phyloP scores from a whole-genome alignment of 352 stramenopile genomes.

The Pythium myriotylum region DNA sequence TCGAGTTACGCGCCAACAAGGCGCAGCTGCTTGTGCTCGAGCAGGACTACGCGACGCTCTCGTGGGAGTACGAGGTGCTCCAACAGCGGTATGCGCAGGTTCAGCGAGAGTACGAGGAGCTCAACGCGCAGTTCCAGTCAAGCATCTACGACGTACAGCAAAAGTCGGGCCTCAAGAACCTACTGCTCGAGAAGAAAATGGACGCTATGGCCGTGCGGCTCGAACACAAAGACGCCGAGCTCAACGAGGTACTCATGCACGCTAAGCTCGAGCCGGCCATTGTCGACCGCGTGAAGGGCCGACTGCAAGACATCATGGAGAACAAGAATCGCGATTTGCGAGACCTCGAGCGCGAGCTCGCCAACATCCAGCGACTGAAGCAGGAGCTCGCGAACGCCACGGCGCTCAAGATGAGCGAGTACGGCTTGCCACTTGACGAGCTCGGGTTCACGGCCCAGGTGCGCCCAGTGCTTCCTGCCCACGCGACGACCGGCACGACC shows the following conservation, averaged over 20 bases:
- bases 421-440: conserved; percentile 89
- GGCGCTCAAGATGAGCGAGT: conserved; percentile 89
- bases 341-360: conserved; percentile 84
- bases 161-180: conserved; percentile 92
- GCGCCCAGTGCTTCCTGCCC: conserved; percentile 16
- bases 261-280: conserved; percentile 89
- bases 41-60: conserved; percentile 84
- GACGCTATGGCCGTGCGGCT: conserved; percentile 75
- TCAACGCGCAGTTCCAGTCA: conserved; percentile 87
- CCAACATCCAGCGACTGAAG: conserved; percentile 72
- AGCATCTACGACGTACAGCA: conserved; percentile 94
- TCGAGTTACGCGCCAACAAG: conserved; percentile 67
- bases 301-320: conserved; percentile 90
- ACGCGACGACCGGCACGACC: conserved; percentile 12
- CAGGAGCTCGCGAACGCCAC: conserved; percentile 81
- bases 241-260: conserved; percentile 91
- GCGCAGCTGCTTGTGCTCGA: conserved; percentile 87
- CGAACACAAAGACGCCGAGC: conserved; percentile 91
- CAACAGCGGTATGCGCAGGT: conserved; percentile 88
- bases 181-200: conserved; percentile 96
- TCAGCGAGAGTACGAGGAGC: conserved; percentile 85
- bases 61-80: conserved; percentile 95
- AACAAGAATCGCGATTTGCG: conserved; percentile 84
- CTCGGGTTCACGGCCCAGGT: conserved; percentile 66
- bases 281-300: conserved; percentile 80